Percentiles rank a stretch among this genome's conserved stretches.
Evolutionary conservation across 441 rosid species (phyloP).

Genomic region (Daphne laureola): DNA sequence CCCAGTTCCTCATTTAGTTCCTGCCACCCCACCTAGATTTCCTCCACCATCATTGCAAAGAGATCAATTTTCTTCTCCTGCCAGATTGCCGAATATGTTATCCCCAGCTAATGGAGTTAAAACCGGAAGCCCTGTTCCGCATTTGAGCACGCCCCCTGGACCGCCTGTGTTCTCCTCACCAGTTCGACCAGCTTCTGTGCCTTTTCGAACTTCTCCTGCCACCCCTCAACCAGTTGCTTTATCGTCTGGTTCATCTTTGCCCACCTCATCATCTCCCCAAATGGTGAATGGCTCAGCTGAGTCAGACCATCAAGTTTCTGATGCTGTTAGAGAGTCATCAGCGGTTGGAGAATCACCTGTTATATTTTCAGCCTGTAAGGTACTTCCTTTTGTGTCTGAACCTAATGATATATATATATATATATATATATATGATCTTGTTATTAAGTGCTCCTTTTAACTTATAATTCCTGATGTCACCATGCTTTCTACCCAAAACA

Average conservation of each 20-base stretch:
- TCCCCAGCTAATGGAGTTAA: slow-evolving; percentile 63
- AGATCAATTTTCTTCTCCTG: slow-evolving; percentile 58
- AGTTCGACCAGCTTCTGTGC: slow-evolving; percentile 94
- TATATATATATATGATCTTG: neutral
- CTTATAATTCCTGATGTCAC: slow-evolving; percentile 1
- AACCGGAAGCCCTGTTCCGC: slow-evolving; percentile 61
- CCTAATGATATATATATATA: neutral
- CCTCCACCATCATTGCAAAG: slow-evolving; percentile 51
- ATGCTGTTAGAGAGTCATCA: slow-evolving; percentile 40
- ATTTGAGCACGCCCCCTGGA: slow-evolving; percentile 89
- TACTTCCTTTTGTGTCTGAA: slow-evolving; percentile 21
- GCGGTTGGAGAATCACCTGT: slow-evolving; percentile 49
- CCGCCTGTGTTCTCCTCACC: slow-evolving; percentile 91
- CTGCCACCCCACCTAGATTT: slow-evolving; percentile 47
- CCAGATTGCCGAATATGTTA: slow-evolving; percentile 35
- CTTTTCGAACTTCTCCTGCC: slow-evolving; percentile 84
- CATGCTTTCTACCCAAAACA: slow-evolving; percentile 16
- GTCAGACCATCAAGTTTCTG: slow-evolving; percentile 49
- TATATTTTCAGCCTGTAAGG: slow-evolving; percentile 81
- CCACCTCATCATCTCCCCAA: slow-evolving; percentile 75
- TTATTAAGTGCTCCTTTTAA: neutral
- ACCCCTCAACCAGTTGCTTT: slow-evolving; percentile 87
- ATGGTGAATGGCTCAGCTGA: slow-evolving; percentile 65
- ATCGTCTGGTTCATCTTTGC: slow-evolving; percentile 66
- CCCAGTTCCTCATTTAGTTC: slow-evolving; percentile 40